Evolutionary conservation across 1,139 yeast species (phyloP), one percentile per base, ranked within the genome.

Genomic region (Taphrina pruni): DNA sequence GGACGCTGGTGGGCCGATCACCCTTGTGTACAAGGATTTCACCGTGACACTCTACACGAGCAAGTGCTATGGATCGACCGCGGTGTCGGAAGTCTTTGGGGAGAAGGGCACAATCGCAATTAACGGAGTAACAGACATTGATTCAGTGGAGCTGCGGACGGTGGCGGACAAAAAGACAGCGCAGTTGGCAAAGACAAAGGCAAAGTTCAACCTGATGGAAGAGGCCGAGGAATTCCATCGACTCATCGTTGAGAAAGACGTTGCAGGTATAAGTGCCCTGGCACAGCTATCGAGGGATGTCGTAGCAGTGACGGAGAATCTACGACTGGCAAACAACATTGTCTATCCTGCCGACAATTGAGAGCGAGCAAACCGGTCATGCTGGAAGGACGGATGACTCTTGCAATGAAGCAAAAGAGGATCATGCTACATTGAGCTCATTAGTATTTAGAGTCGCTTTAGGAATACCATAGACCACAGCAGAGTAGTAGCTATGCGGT

Each of bases 81-180:
- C 67, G 1, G 35, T 55, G 5, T 45, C 60, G n/a, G 67, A 64
- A 21, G 48, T 64, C 32, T 64, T 54, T 48, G 67, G 67, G 9
- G 67, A 64, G 56, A 41, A 48, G 45, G 67, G 67, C 26, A 55
- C 67, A 36, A 36, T 64, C 26, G 45, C 54, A 6, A 50, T 36
- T 50, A 64, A 64, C 38, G 67, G 61, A n/a, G 61, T 64, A 48
- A 64, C 67, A 9, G 67, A 64, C 48, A 56, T 64, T 17, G 67
- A 64, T 9, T 64, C 67, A 11, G 21, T 64, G 14, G 39, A 45
- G 26, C 56, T 64, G 35, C 46, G 45, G 35, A 36, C 55, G n/a
- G 38, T 41, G 9, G 21, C 67, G 14, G 52, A 64, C 9, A 57
- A 57, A 17, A 35, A 35, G 17, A 21, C 60, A 7, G 26, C 36